Percentiles rank a stretch among this genome's conserved stretches.
These are phyloP conservation scores for Cryphonectria japonica DNA, from an alignment of 2,329 filamentous ascomycete genomes.

Conservation along the genomic window DNA sequence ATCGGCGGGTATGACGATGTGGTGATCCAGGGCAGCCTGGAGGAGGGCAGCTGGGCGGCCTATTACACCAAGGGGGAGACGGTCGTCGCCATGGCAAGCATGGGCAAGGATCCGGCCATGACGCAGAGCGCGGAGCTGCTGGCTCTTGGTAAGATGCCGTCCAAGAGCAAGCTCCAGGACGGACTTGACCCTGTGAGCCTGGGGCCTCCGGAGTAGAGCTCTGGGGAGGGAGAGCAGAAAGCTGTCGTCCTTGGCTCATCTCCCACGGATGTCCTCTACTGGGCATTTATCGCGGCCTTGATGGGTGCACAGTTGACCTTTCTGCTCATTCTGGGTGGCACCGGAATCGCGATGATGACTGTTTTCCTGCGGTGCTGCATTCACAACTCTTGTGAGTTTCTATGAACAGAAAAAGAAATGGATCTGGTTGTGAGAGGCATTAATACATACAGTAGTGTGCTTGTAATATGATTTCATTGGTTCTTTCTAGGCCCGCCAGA, in stretches of 20 bases:
- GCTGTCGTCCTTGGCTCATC: constrained; percentile 2
- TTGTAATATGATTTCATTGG: background rate
- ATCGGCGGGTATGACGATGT: constrained; percentile 81
- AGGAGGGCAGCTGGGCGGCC: constrained; percentile 80
- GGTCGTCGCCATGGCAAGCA: constrained; percentile 87
- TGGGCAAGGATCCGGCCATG: constrained; percentile 90
- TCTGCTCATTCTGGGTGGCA: background rate
- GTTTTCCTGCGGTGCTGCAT: constrained; percentile 11
- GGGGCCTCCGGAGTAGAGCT: constrained; percentile 40
- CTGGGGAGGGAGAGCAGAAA: background rate
- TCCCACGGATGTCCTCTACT: background rate
- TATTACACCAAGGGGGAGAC: constrained; percentile 88
- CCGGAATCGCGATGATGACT: constrained; percentile 10
- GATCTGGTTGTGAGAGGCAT: background rate
- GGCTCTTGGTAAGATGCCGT: constrained; percentile 78
- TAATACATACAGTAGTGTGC: constrained; percentile 7
- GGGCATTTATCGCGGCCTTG: constrained; percentile 13
- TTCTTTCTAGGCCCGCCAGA: too few relatives aligned
- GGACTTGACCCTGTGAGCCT: constrained; percentile 58
- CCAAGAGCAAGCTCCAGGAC: constrained; percentile 73
- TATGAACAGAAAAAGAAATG: background rate
- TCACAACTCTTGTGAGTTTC: constrained; percentile 5
- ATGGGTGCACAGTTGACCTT: constrained; percentile 6
- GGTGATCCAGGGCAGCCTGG: constrained; percentile 75
- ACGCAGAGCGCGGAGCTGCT: constrained; percentile 82